Evolutionary conservation across 257 asterid species (phyloP), one percentile per base, ranked within the genome.

Genomic region (Linaria vulgaris): DNA sequence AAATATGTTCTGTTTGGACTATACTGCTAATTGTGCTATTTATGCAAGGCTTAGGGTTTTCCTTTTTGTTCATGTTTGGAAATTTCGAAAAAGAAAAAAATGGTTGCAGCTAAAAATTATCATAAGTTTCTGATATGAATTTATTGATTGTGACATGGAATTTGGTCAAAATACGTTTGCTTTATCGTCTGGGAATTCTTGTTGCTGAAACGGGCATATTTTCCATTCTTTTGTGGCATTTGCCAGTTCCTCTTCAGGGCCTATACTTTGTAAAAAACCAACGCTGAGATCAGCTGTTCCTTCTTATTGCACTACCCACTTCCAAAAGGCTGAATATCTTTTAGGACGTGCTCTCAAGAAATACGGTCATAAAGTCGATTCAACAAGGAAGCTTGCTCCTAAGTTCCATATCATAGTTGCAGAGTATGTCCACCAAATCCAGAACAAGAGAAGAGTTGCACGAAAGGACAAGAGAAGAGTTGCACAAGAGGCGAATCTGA

Each of bases 261-360:
- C 96, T 23, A 85, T 92, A 80, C 84, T 66, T 9, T 92, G 98
- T 67, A 83, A 85, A 22, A 92, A 90, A 77, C 96, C 99, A n/a
- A 85, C 85, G 62, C 78, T 92, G 71, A 83, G 81, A 68, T 85
- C 97, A 51, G 75, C 85, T 0, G 80, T 85, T 72, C 99, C 99
- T 68, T 70, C 95, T 27, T 87, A 83, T 64, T 92, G 99, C 76
- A 37, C 89, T 53, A 72, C 63, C 65, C 97, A 92, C 79, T 78
- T 82, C 65, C 84, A 78, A 47, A 87, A 83, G 82, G 95, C 97
- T 24, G 99, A 92, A 63, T 87, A 75, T 66, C 80, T 85, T 56
- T 82, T 87, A 78, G 83, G 79, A 48, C 92, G 91, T 61, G 95
- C 97, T 44, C 83, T 92, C 52, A 89, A 87, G 83, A 89, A 82